phyloP scores from a whole-genome alignment of 768 basidiomycete species.

The Trametes meyenii region DNA sequence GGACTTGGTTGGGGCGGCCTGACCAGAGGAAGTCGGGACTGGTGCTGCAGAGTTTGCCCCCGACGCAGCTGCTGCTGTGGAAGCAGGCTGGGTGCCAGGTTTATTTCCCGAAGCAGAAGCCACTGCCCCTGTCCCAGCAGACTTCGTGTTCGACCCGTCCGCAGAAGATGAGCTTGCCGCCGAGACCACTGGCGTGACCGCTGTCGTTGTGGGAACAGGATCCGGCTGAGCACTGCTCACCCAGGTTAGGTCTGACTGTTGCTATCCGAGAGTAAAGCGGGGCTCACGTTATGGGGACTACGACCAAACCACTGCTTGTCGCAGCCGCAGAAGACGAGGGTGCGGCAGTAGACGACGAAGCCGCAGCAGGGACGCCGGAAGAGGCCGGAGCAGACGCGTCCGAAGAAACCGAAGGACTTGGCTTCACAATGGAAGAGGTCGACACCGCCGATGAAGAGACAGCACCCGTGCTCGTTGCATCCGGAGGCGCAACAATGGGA shows the following conservation, averaged over 20 bases:
- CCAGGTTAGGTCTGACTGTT: too few relatives aligned
- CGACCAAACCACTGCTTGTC: background rate
- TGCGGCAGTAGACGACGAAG: background rate
- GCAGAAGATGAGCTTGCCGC: background rate
- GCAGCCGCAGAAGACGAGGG: background rate
- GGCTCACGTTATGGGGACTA: background rate
- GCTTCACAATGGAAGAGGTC: background rate
- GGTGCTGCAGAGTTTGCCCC: background rate
- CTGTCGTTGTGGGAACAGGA: background rate
- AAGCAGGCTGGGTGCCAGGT: background rate
- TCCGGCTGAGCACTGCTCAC: slow-evolving; percentile 2
- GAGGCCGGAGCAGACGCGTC: background rate
- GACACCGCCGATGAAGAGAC: background rate
- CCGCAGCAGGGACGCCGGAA: background rate
- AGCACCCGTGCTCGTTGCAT: background rate
- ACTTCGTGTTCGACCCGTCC: background rate
- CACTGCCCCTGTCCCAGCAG: background rate
- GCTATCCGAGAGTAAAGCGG: background rate
- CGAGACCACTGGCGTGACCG: background rate
- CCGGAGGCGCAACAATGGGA: background rate
- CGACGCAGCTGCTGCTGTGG: background rate
- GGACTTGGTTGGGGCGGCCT: background rate
- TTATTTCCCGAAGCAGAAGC: background rate
- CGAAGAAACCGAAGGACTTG: background rate
- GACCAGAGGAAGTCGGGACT: background rate